phyloP scores from a whole-genome alignment of 352 stramenopile species.

The Halophytophthora batemanensis region DNA sequence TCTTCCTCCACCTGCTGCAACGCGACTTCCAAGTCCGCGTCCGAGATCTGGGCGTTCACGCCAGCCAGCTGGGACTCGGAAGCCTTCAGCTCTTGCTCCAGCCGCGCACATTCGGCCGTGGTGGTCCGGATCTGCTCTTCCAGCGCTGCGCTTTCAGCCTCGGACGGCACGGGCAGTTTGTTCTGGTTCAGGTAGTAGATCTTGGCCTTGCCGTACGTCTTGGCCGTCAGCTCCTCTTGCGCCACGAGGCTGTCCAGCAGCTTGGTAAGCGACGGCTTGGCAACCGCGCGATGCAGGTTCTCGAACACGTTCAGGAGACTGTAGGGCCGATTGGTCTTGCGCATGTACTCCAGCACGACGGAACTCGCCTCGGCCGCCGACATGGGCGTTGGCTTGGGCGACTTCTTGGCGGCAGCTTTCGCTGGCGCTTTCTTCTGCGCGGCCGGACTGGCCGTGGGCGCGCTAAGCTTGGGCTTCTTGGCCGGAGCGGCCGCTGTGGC shows the following conservation, averaged over 20 bases:
- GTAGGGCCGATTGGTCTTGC: slow-evolving; percentile 79
- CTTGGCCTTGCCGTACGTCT: slow-evolving; percentile 78
- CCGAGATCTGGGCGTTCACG: slow-evolving; percentile 64
- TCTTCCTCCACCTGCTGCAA: slow-evolving; percentile 50
- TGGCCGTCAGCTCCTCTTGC: slow-evolving; percentile 59
- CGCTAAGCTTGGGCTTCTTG: no score
- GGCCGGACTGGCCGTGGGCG: no score
- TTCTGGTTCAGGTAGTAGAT: slow-evolving; percentile 86
- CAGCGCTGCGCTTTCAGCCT: slow-evolving; percentile 32
- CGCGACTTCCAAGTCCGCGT: slow-evolving; percentile 49
- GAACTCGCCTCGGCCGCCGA: slow-evolving; percentile 41
- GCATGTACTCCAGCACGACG: slow-evolving; percentile 72
- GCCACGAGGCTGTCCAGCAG: slow-evolving; percentile 66
- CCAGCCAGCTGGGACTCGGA: slow-evolving; percentile 36
- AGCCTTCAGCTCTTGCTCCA: slow-evolving; percentile 63
- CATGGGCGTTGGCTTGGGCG: slow-evolving; percentile 19
- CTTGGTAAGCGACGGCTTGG: slow-evolving; percentile 72
- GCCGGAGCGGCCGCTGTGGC: no score
- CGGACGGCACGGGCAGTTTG: slow-evolving; percentile 54
- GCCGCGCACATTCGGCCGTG: slow-evolving; percentile 37
- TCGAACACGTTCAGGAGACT: slow-evolving; percentile 86
- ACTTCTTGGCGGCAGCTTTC: slow-evolving; percentile 16
- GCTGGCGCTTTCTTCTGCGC: no score
- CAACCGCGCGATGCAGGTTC: slow-evolving; percentile 73
- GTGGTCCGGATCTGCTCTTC: slow-evolving; percentile 55